Conservation (phyloP, 2,329 filamentous ascomycete species). For the Ophioceras dolichostomum region DNA sequence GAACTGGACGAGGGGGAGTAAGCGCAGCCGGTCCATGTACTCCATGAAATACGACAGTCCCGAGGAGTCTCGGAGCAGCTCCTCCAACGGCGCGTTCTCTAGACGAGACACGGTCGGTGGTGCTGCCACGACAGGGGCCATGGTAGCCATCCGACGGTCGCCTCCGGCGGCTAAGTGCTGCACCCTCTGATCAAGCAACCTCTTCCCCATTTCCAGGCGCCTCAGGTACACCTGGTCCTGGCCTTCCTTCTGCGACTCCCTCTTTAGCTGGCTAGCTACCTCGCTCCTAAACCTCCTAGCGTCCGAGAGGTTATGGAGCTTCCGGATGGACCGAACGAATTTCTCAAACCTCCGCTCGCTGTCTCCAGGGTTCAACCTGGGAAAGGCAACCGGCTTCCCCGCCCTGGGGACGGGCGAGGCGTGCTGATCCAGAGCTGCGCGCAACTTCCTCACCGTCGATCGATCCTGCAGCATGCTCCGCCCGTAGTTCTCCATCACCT, state of each 20-base stretch:
- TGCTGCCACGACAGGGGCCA: constrained; percentile 13
- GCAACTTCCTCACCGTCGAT: constrained; percentile 83
- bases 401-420: constrained; percentile 65
- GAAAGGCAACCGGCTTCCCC: constrained; percentile 56
- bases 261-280: constrained; percentile 81
- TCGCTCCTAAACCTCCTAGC: constrained; percentile 86
- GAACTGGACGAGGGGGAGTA: constrained; percentile 89
- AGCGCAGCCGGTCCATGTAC: constrained; percentile 85
- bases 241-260: constrained; percentile 63
- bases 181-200: constrained; percentile 81
- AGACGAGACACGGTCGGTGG: constrained; percentile 43
- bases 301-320: constrained; percentile 84
- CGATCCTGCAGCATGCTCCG: constrained; percentile 84
- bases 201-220: constrained; percentile 82
- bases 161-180: constrained; percentile 63
- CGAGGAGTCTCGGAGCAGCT: constrained; percentile 80
- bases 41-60: constrained; percentile 99
- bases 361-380: constrained; percentile 68
- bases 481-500: constrained; percentile 82
- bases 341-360: constrained; percentile 89
- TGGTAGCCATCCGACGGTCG: constrained; percentile 27
- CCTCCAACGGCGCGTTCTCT: constrained; percentile 64
- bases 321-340: constrained; percentile 80
- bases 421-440: constrained; percentile 88
- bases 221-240: constrained; percentile 81